These are phyloP conservation scores for Grosmannia penicillata DNA, from an alignment of 2,329 filamentous ascomycete genomes.

Conservation along the genomic window DNA sequence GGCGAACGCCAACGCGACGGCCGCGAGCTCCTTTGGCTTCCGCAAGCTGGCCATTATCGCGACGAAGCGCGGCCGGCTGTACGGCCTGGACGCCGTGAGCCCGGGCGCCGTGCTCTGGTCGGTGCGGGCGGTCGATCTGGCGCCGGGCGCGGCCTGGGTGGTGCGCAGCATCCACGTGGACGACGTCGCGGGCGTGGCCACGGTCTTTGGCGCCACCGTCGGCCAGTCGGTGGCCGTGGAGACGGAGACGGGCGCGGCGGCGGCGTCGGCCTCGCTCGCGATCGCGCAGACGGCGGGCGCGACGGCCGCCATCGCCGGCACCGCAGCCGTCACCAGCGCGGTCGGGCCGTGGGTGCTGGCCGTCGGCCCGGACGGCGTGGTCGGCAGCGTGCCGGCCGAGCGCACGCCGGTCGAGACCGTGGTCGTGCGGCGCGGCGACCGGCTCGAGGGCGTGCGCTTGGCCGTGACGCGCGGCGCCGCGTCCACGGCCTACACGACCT, in stretches of 20 bases:
- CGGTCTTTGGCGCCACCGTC: constrained; percentile 37
- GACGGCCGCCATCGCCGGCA: constrained; percentile 21
- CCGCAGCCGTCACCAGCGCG: constrained; percentile 36
- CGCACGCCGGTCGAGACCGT: constrained; percentile 37
- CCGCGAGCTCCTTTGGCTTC: constrained; percentile 66
- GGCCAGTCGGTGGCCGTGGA: constrained; percentile 48
- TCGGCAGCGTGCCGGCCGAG: constrained; percentile 24
- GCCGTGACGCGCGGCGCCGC: constrained; percentile 23
- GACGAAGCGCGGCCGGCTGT: constrained; percentile 63
- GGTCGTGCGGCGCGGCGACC: constrained; percentile 33
- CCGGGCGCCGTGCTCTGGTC: constrained; percentile 67
- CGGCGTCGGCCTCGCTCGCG: constrained; percentile 18
- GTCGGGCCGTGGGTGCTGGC: constrained; percentile 37
- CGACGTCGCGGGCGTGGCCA: constrained; percentile 38
- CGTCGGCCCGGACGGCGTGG: background rate
- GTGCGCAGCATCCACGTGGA: constrained; percentile 53
- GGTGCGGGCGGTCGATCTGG: constrained; percentile 43
- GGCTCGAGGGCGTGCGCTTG: constrained; percentile 40
- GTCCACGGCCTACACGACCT: constrained; percentile 36
- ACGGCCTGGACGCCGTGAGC: constrained; percentile 64
- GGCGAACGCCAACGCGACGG: constrained; percentile 15
- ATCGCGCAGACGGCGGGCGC: constrained; percentile 6
- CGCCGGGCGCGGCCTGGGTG: constrained; percentile 40
- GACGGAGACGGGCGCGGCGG: constrained; percentile 34
- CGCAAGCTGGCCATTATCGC: constrained; percentile 72